Percentiles rank a stretch among this genome's conserved stretches.
phyloP scores from a whole-genome alignment of 371 early-diverging fungal species.

The Rhizopus arrhizus region DNA sequence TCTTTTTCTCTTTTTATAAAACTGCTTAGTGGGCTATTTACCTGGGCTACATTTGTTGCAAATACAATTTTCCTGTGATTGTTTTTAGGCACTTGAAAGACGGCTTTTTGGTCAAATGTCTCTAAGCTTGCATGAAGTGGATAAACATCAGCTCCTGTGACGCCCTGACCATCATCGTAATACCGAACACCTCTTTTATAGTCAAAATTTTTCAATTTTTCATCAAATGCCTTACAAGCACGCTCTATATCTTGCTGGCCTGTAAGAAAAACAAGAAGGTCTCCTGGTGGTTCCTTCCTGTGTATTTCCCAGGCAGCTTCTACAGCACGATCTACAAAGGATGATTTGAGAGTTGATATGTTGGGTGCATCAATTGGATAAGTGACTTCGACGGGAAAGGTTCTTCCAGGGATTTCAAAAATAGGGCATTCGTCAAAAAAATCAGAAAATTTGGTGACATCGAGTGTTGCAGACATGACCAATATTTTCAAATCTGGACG shows the following conservation, averaged over 20 bases:
- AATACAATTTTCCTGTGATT: constrained; percentile 93
- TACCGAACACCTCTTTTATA: constrained; percentile 40
- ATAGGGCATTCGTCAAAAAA: constrained; percentile 80
- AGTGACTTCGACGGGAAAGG: constrained; percentile 75
- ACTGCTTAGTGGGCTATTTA: constrained; percentile 61
- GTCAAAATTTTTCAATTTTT: constrained; percentile 31
- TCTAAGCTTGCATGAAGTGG: constrained; percentile 94
- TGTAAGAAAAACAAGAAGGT: constrained; percentile 88
- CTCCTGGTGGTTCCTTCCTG: constrained; percentile 69
- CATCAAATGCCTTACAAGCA: constrained; percentile 58
- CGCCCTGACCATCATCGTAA: constrained; percentile 59
- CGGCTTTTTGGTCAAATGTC: constrained; percentile 84
- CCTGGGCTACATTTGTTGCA: constrained; percentile 99
- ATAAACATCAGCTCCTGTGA: constrained; percentile 60
- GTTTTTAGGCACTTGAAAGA: constrained; percentile 86
- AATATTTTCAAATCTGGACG: constrained; percentile 69
- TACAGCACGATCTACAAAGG: constrained; percentile 70
- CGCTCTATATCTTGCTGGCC: constrained; percentile 91
- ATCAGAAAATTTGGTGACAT: constrained; percentile 72
- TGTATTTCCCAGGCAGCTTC: constrained; percentile 82
- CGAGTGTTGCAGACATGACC: constrained; percentile 85
- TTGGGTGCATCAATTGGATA: constrained; percentile 56
- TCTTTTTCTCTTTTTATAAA: constrained; percentile 29
- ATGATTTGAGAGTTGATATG: constrained; percentile 64
- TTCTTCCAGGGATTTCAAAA: constrained; percentile 82